These are phyloP conservation scores for Oryza glumipatula DNA, from an alignment of 176 grass and related monocot species.

Conservation along the genomic window DNA sequence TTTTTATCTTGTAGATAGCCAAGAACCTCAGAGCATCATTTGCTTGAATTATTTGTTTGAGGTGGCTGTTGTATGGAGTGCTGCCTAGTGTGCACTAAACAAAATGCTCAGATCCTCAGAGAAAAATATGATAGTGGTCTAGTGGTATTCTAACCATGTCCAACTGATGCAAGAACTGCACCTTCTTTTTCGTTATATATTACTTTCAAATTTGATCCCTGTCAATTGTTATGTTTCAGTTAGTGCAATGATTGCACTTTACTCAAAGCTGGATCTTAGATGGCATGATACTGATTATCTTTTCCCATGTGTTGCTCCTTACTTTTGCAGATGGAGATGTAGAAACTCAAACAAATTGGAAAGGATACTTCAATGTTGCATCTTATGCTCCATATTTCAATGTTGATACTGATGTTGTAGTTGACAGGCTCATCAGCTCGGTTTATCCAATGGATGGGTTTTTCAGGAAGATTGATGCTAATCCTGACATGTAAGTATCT, in stretches of 20 bases:
- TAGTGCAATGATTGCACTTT: background rate
- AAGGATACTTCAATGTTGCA: conserved; percentile 89
- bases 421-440: conserved; percentile 79
- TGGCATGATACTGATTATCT: conserved; percentile 6
- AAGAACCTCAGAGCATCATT: background rate
- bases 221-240: background rate
- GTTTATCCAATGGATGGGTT: conserved; percentile 86
- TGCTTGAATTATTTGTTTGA: background rate
- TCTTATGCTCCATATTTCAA: conserved; percentile 94
- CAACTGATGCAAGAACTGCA: background rate
- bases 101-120: conserved; percentile 1
- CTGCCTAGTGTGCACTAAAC: background rate
- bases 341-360: conserved; percentile 74
- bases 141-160: conserved; percentile 27
- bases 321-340: conserved; percentile 66
- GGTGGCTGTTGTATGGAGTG: conserved; percentile 5
- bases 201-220: conserved; percentile 19
- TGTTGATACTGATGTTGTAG: conserved; percentile 91
- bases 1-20: conserved; percentile 3
- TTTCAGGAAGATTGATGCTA: conserved; percentile 84
- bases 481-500: conserved; percentile 91
- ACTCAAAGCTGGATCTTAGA: background rate
- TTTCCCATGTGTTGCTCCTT: conserved; percentile 8
- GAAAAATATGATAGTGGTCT: background rate
- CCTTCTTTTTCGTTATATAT: background rate